Percentiles rank a stretch among this genome's conserved stretches.
Evolutionary conservation across 2,329 filamentous ascomycete genomes (phyloP).

Genomic region (Pseudocercospora fijiensis): DNA sequence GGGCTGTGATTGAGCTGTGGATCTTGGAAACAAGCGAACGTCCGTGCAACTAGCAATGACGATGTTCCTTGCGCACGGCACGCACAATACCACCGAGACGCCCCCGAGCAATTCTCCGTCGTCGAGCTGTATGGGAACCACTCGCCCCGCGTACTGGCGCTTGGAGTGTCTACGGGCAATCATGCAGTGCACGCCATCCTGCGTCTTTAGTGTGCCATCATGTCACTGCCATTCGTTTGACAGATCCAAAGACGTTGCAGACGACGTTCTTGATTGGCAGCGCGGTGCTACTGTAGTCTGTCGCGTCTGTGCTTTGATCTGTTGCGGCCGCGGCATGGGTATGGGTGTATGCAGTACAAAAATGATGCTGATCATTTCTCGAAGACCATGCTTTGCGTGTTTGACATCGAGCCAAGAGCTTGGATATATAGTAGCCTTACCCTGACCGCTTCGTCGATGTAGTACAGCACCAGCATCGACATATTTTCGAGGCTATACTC

Average conservation of each 20-base stretch:
- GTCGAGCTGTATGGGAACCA: conserved; percentile 13
- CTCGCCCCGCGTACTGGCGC: conserved; percentile 14
- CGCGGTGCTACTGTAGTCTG: background rate
- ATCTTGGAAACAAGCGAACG: conserved; percentile 10
- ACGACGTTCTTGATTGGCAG: background rate
- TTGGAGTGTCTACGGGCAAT: conserved; percentile 15
- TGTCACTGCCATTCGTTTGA: conserved; percentile 3
- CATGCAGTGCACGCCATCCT: conserved; percentile 5
- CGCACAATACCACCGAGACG: conserved; percentile 22
- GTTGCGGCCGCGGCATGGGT: background rate
- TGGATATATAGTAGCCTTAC: background rate
- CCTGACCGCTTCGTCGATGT: background rate
- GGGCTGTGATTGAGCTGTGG: conserved; percentile 3
- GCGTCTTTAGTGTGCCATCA: conserved; percentile 11
- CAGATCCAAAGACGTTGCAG: background rate
- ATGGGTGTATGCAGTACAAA: conserved; percentile 3
- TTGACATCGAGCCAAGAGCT: background rate
- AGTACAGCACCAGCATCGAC: background rate
- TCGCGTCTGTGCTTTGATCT: background rate
- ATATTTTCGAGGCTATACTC: background rate
- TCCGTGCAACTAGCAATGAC: conserved; percentile 19
- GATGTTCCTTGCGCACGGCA: background rate
- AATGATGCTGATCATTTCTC: background rate
- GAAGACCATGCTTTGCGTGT: conserved; percentile 5
- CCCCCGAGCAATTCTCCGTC: conserved; percentile 24